Percentiles rank a stretch among this genome's conserved stretches.
Conservation (phyloP, 345 rosid species). For the Syzygium jambos region DNA sequence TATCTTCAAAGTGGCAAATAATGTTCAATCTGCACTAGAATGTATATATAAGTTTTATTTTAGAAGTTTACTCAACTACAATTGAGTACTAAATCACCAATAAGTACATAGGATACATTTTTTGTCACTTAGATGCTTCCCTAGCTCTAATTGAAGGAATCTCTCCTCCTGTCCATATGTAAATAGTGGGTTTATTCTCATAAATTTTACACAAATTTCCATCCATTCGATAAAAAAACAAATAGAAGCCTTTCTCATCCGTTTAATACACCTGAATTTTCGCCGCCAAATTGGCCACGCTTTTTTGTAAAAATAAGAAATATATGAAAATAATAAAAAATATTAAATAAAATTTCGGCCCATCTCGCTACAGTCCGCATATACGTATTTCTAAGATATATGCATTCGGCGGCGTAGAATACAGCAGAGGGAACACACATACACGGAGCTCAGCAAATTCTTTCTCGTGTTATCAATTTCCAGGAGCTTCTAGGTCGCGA, state of each 20-base stretch:
- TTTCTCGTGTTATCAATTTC: no score
- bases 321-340: no score
- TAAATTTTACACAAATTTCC: background rate
- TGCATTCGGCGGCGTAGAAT: no score
- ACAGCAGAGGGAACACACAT: no score
- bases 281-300: accelerated
- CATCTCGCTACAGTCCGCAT: no score
- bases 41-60: background rate
- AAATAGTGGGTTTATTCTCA: background rate
- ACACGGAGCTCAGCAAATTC: no score
- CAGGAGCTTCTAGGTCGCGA: no score
- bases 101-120: background rate
- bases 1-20: background rate
- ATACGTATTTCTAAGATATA: no score
- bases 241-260: no score
- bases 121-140: background rate
- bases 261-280: no score
- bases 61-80: background rate
- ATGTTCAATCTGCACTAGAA: background rate
- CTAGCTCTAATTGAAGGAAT: background rate
- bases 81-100: background rate
- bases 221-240: no score
- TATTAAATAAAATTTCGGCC: no score
- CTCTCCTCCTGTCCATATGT: background rate
- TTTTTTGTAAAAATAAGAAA: background rate